Conservation (phyloP, 2,329 filamentous ascomycete genomes). For the Colletotrichum magnum region DNA sequence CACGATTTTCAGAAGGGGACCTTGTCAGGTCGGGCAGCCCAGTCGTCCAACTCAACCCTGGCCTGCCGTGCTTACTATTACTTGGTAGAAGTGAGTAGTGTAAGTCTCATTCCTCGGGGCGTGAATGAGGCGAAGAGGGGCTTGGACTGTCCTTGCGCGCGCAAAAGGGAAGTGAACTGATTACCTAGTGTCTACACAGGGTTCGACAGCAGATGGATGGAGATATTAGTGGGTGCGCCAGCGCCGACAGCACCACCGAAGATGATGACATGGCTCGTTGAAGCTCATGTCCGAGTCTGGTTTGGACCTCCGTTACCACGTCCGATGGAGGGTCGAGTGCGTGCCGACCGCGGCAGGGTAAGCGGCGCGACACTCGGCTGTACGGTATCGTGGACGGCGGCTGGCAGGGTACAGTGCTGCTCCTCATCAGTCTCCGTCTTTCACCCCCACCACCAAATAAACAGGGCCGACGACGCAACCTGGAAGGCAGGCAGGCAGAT, state of each 20-base stretch:
- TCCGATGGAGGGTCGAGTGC: not conserved
- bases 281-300: not conserved
- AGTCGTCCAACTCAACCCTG: conserved; percentile 8
- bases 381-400: not conserved
- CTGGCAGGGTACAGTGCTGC: not conserved
- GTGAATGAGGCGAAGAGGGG: conserved; percentile 17
- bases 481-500: conserved; percentile 8
- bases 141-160: conserved; percentile 3
- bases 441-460: not conserved
- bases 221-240: conserved; percentile 20
- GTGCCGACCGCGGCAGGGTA: not conserved
- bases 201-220: conserved; percentile 11
- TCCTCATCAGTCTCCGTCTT: not conserved
- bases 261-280: conserved; percentile 6
- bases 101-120: conserved; percentile 20
- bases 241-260: conserved; percentile 8
- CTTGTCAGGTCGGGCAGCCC: conserved; percentile 15
- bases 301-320: not conserved
- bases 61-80: not conserved
- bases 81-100: conserved; percentile 1
- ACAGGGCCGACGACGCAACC: not conserved
- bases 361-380: not conserved
- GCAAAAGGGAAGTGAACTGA: conserved; percentile 3
- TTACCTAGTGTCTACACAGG: conserved; percentile 23
- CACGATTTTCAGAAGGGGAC: conserved; percentile 10